phyloP scores from a whole-genome alignment of 352 stramenopile genomes.

The Chrysophaeum taylorii region DNA sequence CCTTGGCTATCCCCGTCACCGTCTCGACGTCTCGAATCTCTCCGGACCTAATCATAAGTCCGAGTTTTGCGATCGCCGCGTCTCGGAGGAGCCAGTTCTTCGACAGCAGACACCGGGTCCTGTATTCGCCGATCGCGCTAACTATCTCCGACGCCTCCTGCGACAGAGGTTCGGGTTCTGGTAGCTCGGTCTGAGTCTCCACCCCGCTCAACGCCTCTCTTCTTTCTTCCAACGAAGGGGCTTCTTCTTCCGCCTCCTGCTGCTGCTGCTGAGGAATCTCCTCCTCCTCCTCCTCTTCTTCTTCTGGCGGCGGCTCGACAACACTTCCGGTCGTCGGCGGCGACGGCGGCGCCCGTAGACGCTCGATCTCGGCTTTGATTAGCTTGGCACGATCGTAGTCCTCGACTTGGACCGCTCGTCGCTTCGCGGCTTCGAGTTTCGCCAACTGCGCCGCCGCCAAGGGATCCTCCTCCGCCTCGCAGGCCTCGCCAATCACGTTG shows the following conservation, averaged over 20 bases:
- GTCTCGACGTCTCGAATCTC: not conserved
- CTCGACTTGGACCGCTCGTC: constrained; percentile 63
- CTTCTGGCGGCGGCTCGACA: not conserved
- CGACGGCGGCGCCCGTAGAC: constrained; percentile 38
- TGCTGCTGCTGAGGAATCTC: too few species aligned
- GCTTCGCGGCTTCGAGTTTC: constrained; percentile 61
- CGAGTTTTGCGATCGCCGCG: constrained; percentile 37
- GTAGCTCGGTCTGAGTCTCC: constrained; percentile 29
- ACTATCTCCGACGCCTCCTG: not conserved
- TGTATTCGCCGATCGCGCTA: constrained; percentile 37
- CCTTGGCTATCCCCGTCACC: constrained; percentile 13
- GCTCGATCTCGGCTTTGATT: constrained; percentile 66
- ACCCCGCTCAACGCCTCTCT: constrained; percentile 27
- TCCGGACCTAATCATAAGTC: constrained; percentile 27
- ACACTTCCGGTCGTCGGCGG: not conserved
- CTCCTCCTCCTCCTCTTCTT: not conserved
- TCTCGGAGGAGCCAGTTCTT: constrained; percentile 42
- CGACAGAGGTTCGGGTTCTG: constrained; percentile 34
- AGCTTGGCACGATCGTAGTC: constrained; percentile 73
- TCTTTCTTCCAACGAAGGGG: too few species aligned
- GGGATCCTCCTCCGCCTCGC: constrained; percentile 2
- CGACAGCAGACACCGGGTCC: constrained; percentile 40
- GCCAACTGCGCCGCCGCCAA: constrained; percentile 60
- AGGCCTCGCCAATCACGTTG: constrained; percentile 41
- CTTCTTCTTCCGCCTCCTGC: too few species aligned